Evolutionary conservation across 2,329 filamentous ascomycete genomes (phyloP).

Genomic region (Sarocladium oryzae): DNA sequence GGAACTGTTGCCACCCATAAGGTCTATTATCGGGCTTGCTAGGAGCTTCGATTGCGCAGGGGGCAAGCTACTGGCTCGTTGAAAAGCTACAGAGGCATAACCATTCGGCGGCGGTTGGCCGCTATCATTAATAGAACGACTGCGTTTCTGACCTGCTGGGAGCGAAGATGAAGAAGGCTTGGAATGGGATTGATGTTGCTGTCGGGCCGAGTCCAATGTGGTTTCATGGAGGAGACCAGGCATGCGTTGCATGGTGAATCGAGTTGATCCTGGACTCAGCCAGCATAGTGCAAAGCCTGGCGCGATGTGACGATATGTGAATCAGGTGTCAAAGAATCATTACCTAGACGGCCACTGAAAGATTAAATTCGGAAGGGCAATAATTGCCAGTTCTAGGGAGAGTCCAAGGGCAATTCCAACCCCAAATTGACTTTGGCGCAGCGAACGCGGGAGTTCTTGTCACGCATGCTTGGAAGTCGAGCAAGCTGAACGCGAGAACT

Average conservation of each 20-base stretch:
- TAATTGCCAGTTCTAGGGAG: no score
- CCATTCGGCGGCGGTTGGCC: slow-evolving; percentile 11
- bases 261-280: background rate
- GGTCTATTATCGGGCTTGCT: slow-evolving; percentile 41
- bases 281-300: slow-evolving; percentile 2
- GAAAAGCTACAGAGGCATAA: slow-evolving; percentile 21
- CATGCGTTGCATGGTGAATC: slow-evolving; percentile 31
- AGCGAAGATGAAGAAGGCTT: slow-evolving; percentile 28
- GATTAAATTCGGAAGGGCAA: no score
- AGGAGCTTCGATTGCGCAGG: slow-evolving; percentile 22
- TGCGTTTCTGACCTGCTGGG: slow-evolving; percentile 44
- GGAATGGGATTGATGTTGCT: background rate
- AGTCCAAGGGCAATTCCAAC: no score
- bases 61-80: slow-evolving; percentile 27
- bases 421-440: no score
- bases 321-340: background rate
- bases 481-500: background rate
- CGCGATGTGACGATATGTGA: background rate
- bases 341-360: background rate
- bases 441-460: no score
- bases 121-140: slow-evolving; percentile 19
- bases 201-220: slow-evolving; percentile 41
- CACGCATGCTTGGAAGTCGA: no score
- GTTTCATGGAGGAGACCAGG: slow-evolving; percentile 41
- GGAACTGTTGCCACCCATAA: slow-evolving; percentile 18